Evolutionary conservation across 2,329 filamentous ascomycete genomes (phyloP).

Genomic region (Iodosphaeria phyllophila): DNA sequence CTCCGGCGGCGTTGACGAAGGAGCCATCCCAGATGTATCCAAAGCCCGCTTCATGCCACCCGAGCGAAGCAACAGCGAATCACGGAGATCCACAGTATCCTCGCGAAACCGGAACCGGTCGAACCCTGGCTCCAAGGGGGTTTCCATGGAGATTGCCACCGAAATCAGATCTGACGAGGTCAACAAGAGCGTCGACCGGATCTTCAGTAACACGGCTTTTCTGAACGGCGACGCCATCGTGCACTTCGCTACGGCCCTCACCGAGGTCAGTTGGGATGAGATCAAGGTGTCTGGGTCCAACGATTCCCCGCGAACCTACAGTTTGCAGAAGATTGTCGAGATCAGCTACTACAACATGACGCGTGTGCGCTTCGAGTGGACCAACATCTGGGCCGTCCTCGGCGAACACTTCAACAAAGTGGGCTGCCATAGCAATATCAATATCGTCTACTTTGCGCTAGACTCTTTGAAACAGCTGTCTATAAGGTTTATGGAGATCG

Average conservation of each 20-base stretch:
- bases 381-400: constrained; percentile 91
- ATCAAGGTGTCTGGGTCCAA: constrained; percentile 94
- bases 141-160: constrained; percentile 65
- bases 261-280: constrained; percentile 96
- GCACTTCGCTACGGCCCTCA: constrained; percentile 79
- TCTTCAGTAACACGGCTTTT: constrained; percentile 92
- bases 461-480: constrained; percentile 90
- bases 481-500: constrained; percentile 98
- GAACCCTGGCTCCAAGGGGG: constrained; percentile 41
- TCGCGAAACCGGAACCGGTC: constrained; percentile 30
- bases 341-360: constrained; percentile 99
- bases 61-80: constrained; percentile 32
- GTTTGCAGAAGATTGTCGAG: constrained; percentile 92
- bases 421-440: constrained; percentile 88
- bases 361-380: constrained; percentile 95
- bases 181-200: constrained; percentile 79
- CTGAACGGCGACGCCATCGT: constrained; percentile 88
- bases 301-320: constrained; percentile 90
- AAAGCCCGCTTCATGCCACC: constrained; percentile 55
- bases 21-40: constrained; percentile 77
- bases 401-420: constrained; percentile 97
- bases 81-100: constrained; percentile 50
- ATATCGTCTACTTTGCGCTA: constrained; percentile 92
- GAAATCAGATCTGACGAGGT: constrained; percentile 89
- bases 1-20: constrained; percentile 85